Conservation (phyloP, 176 grass and related monocot species). For the Dendrocalamus sinicus region DNA sequence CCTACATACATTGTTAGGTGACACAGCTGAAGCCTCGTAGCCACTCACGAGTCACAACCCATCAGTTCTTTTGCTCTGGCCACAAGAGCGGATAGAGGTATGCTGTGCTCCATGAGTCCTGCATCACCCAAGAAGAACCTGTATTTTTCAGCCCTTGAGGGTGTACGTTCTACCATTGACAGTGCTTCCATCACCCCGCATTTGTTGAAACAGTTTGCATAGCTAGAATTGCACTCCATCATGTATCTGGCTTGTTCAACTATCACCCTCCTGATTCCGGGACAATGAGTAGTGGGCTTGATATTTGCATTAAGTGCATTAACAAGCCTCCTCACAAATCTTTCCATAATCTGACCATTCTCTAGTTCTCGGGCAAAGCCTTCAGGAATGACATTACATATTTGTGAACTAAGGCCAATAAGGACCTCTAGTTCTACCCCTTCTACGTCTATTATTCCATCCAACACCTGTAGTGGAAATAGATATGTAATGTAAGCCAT, state of each 20-base stretch:
- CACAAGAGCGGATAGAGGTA: background rate
- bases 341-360: conserved; percentile 2
- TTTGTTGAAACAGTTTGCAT: background rate
- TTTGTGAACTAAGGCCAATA: conserved; percentile 12
- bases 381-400: background rate
- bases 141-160: conserved; percentile 19
- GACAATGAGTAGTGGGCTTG: background rate
- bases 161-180: background rate
- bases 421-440: conserved; percentile 13
- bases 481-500: background rate
- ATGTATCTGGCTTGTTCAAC: conserved; percentile 23
- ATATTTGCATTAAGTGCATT: background rate
- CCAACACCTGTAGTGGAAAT: conserved; percentile 16
- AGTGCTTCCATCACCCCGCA: background rate
- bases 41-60: background rate
- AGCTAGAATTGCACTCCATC: conserved; percentile 10
- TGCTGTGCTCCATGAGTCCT: conserved; percentile 1
- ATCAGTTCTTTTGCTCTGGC: conserved; percentile 8
- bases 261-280: conserved; percentile 3
- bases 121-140: conserved; percentile 8
- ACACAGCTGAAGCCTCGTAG: background rate
- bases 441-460: background rate
- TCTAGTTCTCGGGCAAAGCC: background rate
- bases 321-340: background rate
- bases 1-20: background rate